Evolutionary conservation across 2,329 filamentous ascomycete species (phyloP), one percentile per base, ranked within the genome.

Genomic region (Cladosporium sphaerospermum): DNA sequence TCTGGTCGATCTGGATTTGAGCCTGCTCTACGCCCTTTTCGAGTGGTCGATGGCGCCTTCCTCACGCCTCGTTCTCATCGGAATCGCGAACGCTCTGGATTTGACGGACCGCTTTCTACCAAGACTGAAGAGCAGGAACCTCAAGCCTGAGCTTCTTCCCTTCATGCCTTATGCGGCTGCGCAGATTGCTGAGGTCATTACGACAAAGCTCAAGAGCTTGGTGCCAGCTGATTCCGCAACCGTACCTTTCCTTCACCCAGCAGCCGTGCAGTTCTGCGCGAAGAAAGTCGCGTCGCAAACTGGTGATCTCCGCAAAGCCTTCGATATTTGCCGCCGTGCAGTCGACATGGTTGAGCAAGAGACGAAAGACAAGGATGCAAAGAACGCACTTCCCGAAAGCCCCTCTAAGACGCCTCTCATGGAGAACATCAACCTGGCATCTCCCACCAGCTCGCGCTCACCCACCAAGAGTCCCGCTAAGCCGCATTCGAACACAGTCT

Each of bases 41-140:
- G 91, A 96, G 67, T 97, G 92, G 91, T 95, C 93, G 1, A 75
- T 99, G 64, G 82, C 89, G 57, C 84, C 84, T 58, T 81, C 82
- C 1, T 96, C 93, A 0, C 83, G 82, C 16, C 82, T 99, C 4
- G 76, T 93, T 34, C 76, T 99, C 14, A 81, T 99, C 46, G 93
- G 93, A 45, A 96, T 99, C 64, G 93, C 93, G 61, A 99, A 99
- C 65, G 93, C 93, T 3, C 78, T 99, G 51, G 93, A 99, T 67
- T 76, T 99, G 53, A 99, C 93, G 0, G 93, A 97, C 67, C 88
- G 93, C 9, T 96, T 96, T 62, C 78, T 99, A 16, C 93, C 93
- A 46, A 86, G 92, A 48, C 81, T 99, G 57, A 97, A 97, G 74
- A 84, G 90, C 16, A 88, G 90, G 63, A 95, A 95, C 62, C 76